Conservation (phyloP, 495 filamentous ascomycete genomes). For the Beverwykella pulmonaria region DNA sequence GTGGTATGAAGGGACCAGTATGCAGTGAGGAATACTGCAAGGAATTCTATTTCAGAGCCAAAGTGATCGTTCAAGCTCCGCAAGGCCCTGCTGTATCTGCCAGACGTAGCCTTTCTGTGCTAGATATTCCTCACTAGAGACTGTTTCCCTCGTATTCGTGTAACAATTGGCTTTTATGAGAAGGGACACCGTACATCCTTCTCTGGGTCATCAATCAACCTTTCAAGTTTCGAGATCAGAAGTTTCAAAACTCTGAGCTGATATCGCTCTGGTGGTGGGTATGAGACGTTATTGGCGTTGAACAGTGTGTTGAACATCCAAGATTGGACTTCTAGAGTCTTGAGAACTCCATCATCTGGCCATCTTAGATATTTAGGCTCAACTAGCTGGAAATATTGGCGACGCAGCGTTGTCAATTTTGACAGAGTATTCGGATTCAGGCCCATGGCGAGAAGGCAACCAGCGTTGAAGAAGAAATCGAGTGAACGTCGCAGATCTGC, state of each 20-base stretch:
- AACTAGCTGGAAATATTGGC: constrained; percentile 70
- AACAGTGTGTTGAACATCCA: constrained; percentile 67
- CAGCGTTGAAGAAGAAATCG: neutral
- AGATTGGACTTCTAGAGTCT: constrained; percentile 59
- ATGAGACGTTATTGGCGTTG: constrained; percentile 52
- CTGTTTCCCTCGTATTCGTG: too few species aligned
- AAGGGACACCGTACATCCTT: constrained; percentile 68
- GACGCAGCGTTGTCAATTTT: constrained; percentile 52
- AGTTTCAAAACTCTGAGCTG: constrained; percentile 71
- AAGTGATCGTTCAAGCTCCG: too few species aligned
- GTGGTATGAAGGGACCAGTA: neutral
- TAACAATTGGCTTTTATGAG: neutral
- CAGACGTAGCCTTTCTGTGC: too few species aligned
- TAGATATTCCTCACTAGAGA: too few species aligned
- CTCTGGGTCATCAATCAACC: constrained; percentile 71
- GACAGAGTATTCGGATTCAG: constrained; percentile 22
- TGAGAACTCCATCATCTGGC: constrained; percentile 57
- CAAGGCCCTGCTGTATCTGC: too few species aligned
- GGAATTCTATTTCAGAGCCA: too few species aligned
- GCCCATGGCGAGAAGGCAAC: neutral
- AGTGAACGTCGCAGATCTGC: neutral
- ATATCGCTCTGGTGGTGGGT: constrained; percentile 67
- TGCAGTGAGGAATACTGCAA: neutral
- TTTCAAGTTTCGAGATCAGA: constrained; percentile 66
- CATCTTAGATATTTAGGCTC: constrained; percentile 59